A percentile compares a stretch with the other conserved stretches of the same genome.
Evolutionary conservation across 306 rosid species (phyloP).

Genomic region (Trifolium subterraneum): DNA sequence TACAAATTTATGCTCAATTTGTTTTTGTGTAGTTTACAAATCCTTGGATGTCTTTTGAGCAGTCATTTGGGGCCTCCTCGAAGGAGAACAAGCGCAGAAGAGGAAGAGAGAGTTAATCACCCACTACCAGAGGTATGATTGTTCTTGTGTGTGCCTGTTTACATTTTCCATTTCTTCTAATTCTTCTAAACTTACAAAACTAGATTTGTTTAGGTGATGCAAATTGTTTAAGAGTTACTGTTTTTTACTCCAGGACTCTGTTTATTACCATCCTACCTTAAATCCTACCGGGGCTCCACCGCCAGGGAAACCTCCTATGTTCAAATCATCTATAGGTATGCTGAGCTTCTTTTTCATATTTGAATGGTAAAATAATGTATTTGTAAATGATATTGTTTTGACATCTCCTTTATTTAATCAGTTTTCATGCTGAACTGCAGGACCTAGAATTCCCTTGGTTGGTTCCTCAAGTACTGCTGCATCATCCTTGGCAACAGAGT

Average conservation of each 20-base stretch:
- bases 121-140: conserved; percentile 88
- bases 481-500: conserved; percentile 72
- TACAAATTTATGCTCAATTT: conserved; percentile 37
- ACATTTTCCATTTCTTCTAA: neutral
- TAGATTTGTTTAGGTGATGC: conserved; percentile 29
- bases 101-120: conserved; percentile 88
- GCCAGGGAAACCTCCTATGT: conserved; percentile 99
- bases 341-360: conserved; percentile 39
- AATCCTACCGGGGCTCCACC: conserved; percentile 99
- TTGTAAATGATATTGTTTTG: conserved; percentile 29
- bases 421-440: conserved; percentile 56
- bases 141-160: conserved; percentile 7
- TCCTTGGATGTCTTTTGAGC: conserved; percentile 51
- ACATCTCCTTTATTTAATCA: conserved; percentile 29
- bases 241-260: conserved; percentile 69
- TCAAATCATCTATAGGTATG: conserved; percentile 86
- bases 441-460: conserved; percentile 91
- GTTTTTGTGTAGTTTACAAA: conserved; percentile 44
- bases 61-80: conserved; percentile 97
- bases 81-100: conserved; percentile 89
- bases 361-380: conserved; percentile 28
- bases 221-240: neutral
- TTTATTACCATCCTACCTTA: conserved; percentile 85
- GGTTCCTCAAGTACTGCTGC: conserved; percentile 78
- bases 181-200: neutral